These are phyloP conservation scores for Teunomyces funiuensis DNA, from an alignment of 805 yeast genomes.

Conservation along the genomic window DNA sequence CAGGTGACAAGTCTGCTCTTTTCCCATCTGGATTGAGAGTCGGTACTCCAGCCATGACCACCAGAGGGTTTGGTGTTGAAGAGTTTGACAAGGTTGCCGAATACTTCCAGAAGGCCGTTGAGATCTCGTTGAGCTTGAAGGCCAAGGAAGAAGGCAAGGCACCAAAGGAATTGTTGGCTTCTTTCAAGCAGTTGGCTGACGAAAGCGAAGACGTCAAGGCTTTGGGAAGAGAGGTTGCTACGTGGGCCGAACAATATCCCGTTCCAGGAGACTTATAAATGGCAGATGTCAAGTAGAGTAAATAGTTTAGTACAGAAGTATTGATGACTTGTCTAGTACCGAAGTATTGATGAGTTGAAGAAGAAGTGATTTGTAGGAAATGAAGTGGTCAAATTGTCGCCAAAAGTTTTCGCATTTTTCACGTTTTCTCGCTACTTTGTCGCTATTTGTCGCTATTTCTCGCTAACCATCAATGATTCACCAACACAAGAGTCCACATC, in stretches of 20 bases:
- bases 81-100: slow-evolving; percentile 80
- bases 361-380: neutral
- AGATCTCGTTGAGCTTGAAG: slow-evolving; percentile 61
- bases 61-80: slow-evolving; percentile 89
- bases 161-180: slow-evolving; percentile 60
- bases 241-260: slow-evolving; percentile 75
- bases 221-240: slow-evolving; percentile 63
- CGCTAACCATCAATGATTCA: too few species aligned
- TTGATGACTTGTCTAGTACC: neutral
- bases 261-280: slow-evolving; percentile 74
- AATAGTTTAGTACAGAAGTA: neutral
- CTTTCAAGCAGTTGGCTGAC: slow-evolving; percentile 70
- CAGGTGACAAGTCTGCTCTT: slow-evolving; percentile 95
- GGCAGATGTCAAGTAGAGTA: neutral
- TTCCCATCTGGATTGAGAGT: slow-evolving; percentile 97
- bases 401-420: neutral
- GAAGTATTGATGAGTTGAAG: neutral
- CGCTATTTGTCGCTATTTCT: too few species aligned
- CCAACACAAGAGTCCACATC: too few species aligned
- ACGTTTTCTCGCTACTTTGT: too few species aligned
- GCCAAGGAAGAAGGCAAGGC: slow-evolving; percentile 55
- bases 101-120: slow-evolving; percentile 78
- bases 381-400: neutral
- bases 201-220: slow-evolving; percentile 59
- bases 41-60: slow-evolving; percentile 98